Evolutionary conservation across 306 rosid genomes (phyloP), one percentile per base, ranked within the genome.

Genomic region (Acacia crassicarpa): DNA sequence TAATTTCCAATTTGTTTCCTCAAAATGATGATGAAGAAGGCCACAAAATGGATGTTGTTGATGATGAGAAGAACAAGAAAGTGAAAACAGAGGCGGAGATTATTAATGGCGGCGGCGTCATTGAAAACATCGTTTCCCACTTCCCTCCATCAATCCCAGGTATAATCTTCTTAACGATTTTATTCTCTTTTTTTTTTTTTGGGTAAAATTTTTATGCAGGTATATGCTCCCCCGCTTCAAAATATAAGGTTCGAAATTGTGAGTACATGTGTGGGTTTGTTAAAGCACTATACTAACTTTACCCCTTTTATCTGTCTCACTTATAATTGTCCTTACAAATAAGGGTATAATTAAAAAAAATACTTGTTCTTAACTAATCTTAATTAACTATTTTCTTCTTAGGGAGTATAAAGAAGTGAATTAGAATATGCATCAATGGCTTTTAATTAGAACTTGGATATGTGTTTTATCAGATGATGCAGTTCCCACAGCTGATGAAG

Each of bases 401-500:
- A 27, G 27, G 27, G 1, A 30, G 32, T 1, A 30, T 51, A 17
- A 17, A 51, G 9, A 51, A 17, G 2, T 53, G 62, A 54, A 54
- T 6, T 54, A 54, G 62, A 20, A 5, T 20, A 3, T 54, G 63
- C 9, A 2, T 56, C 13, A 56, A 56, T 56, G 25, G 63, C 14
- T 23, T 22, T 8, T 54, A n/a, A 20, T 54, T 7, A 56, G 59
- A 53, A 19, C 59, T 53, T 19, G 59, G 8, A 5, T 19, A 16
- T 8, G 19, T 77, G 13, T 83, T 14, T 44, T 72, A 54, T 4
- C 78, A 84, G 90, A 87, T 75, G 83, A 59, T 72, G 84, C 86
- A 2, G 84, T 40, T 71, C 90, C 86, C 0, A 87, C 90, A 23
- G 88, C 86, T 46, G 90, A 87, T 5, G 88, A 84, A 75, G 90